These are phyloP conservation scores for Nadsonia fulvescens DNA, from an alignment of 805 yeast genomes.

Conservation along the genomic window DNA sequence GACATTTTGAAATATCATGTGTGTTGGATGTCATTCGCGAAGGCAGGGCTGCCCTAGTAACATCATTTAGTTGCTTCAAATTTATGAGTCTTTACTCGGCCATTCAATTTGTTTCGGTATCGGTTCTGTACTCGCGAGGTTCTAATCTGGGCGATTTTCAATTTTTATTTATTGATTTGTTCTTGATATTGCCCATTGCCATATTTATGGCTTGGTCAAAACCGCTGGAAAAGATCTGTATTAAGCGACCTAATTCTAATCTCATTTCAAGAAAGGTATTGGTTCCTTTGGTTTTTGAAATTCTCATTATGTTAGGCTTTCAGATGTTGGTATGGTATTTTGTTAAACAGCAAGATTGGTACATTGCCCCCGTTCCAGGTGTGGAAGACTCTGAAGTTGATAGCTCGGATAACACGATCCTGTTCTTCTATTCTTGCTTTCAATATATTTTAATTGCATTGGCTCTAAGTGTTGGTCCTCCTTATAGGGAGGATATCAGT, in stretches of 20 bases:
- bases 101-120: slow-evolving; percentile 79
- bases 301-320: slow-evolving; percentile 39
- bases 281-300: slow-evolving; percentile 66
- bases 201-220: slow-evolving; percentile 94
- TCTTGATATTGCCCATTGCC: slow-evolving; percentile 84
- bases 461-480: slow-evolving; percentile 81
- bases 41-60: slow-evolving; percentile 87
- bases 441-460: slow-evolving; percentile 78
- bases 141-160: slow-evolving; percentile 94
- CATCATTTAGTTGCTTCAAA: slow-evolving; percentile 92
- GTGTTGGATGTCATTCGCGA: slow-evolving; percentile 81
- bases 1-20: slow-evolving; percentile 80
- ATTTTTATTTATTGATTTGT: slow-evolving; percentile 81
- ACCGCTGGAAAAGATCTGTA: slow-evolving; percentile 40
- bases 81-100: slow-evolving; percentile 96
- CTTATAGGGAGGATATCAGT: slow-evolving; percentile 63
- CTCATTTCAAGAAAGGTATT: slow-evolving; percentile 77
- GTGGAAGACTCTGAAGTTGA: slow-evolving; percentile 63
- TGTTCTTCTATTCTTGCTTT: slow-evolving; percentile 67
- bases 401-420: slow-evolving; percentile 75
- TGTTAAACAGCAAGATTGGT: slow-evolving; percentile 49
- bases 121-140: slow-evolving; percentile 72
- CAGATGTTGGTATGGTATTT: slow-evolving; percentile 52
- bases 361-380: slow-evolving; percentile 61
- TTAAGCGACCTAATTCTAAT: slow-evolving; percentile 85